Conservation (phyloP, 2,329 filamentous ascomycete species). For the Rhynchosporium graminicola region DNA sequence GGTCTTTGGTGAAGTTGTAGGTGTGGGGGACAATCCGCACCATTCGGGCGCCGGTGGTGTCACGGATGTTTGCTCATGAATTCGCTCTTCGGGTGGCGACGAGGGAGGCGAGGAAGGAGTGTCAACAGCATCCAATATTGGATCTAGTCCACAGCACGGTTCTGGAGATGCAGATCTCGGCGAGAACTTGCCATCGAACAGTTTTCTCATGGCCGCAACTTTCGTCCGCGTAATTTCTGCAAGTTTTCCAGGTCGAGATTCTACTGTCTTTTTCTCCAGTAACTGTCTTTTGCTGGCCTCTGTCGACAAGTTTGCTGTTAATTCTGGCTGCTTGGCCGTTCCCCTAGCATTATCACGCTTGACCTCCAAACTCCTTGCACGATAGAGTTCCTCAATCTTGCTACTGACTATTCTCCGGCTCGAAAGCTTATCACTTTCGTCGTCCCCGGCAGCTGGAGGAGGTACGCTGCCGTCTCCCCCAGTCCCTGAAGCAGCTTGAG, state of each 20-base stretch:
- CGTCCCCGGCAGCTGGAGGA: constrained; percentile 4
- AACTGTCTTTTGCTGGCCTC: background rate
- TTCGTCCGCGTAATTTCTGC: constrained; percentile 19
- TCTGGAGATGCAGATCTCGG: constrained; percentile 2
- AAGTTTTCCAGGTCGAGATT: background rate
- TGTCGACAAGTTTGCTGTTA: background rate
- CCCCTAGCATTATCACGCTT: constrained; percentile 14
- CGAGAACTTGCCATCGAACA: constrained; percentile 29
- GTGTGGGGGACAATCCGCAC: background rate
- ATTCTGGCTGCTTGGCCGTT: background rate
- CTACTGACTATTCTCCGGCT: constrained; percentile 26
- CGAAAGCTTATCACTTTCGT: constrained; percentile 4
- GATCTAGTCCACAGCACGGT: background rate
- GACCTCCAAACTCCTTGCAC: constrained; percentile 29
- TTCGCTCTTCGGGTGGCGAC: background rate
- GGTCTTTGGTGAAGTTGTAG: background rate
- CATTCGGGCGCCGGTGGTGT: background rate
- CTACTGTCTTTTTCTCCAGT: background rate
- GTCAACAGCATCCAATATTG: background rate
- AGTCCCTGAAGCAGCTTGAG: background rate
- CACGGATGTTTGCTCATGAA: background rate
- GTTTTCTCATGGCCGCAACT: constrained; percentile 33
- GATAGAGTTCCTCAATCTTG: constrained; percentile 34
- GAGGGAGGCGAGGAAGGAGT: background rate
- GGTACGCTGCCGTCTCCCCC: constrained; percentile 13